A percentile compares a stretch with the other conserved stretches of the same genome.
phyloP scores from a whole-genome alignment of 2,329 filamentous ascomycete genomes.

The Trichoderma koningii region DNA sequence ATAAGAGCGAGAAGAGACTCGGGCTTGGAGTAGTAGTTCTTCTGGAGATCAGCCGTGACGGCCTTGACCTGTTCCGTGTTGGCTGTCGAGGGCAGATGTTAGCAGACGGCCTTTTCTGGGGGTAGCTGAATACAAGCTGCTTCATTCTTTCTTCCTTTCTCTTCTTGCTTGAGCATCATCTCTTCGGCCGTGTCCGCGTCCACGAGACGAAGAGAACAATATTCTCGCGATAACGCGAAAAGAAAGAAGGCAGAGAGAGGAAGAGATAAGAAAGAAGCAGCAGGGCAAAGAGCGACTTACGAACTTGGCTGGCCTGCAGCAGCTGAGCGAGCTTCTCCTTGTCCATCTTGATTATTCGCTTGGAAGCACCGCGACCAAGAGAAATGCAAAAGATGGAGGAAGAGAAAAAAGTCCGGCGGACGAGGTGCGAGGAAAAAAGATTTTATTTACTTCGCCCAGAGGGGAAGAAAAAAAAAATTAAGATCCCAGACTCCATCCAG shows the following conservation, averaged over 20 bases:
- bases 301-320: slow-evolving; percentile 83
- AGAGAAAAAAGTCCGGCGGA: slow-evolving; percentile 4
- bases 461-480: slow-evolving; percentile 32
- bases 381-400: slow-evolving; percentile 22
- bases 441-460: slow-evolving; percentile 28
- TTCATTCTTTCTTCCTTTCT: neutral
- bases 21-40: slow-evolving; percentile 87
- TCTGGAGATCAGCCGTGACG: slow-evolving; percentile 85
- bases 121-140: neutral
- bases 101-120: slow-evolving; percentile 33
- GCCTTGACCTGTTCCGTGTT: slow-evolving; percentile 88
- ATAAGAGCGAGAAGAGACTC: slow-evolving; percentile 83
- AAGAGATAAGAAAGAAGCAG: slow-evolving; percentile 24
- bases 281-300: slow-evolving; percentile 56
- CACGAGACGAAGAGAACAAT: neutral
- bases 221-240: neutral
- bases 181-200: neutral
- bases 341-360: slow-evolving; percentile 42
- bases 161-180: neutral
- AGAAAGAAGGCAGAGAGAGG: slow-evolving; percentile 22
- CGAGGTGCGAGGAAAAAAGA: slow-evolving; percentile 26
- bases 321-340: slow-evolving; percentile 79
- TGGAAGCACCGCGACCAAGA: slow-evolving; percentile 34
- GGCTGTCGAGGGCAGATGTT: slow-evolving; percentile 55
- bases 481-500: slow-evolving; percentile 26